Conservation (phyloP, 2,329 filamentous ascomycete species). For the Fusarium fracticaudum region DNA sequence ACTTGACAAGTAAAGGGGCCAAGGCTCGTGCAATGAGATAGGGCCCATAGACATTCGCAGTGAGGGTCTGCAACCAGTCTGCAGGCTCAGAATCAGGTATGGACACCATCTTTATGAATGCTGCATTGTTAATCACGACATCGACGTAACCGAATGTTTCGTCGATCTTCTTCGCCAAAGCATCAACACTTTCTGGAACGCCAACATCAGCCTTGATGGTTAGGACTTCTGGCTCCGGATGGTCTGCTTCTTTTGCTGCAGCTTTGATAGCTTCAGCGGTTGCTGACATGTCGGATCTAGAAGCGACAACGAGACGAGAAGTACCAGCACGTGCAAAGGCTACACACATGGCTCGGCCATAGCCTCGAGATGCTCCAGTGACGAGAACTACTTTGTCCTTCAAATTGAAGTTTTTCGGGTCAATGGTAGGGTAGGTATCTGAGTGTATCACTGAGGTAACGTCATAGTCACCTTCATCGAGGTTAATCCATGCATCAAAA, state of each 20-base stretch:
- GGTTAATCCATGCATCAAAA: neutral
- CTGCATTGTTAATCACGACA: constrained; percentile 13
- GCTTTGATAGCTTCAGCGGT: neutral
- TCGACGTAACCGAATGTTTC: neutral
- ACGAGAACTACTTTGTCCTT: constrained; percentile 6
- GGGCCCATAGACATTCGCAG: neutral
- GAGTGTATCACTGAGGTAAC: constrained; percentile 5
- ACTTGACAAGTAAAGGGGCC: constrained; percentile 1
- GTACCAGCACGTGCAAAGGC: constrained; percentile 2
- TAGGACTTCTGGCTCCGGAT: neutral
- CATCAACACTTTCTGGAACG: constrained; percentile 3
- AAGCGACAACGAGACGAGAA: neutral
- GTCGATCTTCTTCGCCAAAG: neutral
- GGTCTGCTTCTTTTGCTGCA: neutral
- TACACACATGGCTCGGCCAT: constrained; percentile 8
- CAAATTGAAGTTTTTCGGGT: neutral
- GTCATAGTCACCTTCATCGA: neutral
- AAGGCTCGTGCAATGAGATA: constrained; percentile 6
- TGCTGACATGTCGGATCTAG: constrained; percentile 1
- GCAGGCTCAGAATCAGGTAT: constrained; percentile 7
- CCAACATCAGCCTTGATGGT: constrained; percentile 5
- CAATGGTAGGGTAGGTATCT: constrained; percentile 2
- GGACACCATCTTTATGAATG: constrained; percentile 7
- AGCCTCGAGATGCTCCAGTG: constrained; percentile 15
- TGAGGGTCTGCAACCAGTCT: constrained; percentile 9